Conservation (phyloP, 306 rosid species). For the Cajanus cajan region DNA sequence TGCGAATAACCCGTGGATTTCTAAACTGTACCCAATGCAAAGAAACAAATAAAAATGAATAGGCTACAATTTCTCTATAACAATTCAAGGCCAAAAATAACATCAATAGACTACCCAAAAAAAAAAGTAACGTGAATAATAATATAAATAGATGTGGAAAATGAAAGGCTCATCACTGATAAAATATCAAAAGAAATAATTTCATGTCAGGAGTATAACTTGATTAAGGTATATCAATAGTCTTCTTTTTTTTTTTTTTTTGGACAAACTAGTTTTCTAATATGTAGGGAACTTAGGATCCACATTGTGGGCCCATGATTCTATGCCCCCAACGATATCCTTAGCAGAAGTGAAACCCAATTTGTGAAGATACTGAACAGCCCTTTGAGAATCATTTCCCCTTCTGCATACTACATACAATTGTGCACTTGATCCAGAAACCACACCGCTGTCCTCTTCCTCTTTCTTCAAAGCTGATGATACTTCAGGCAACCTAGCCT, state of each 20-base stretch:
- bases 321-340: conserved; percentile 84
- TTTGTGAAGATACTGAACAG: conserved; percentile 75
- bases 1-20: neutral
- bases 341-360: conserved; percentile 72
- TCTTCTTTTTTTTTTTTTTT: too few species aligned
- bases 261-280: neutral
- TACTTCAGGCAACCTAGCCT: conserved; percentile 59
- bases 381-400: conserved; percentile 97
- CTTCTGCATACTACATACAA: conserved; percentile 80
- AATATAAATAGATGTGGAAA: neutral
- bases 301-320: conserved; percentile 77
- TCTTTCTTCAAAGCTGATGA: conserved; percentile 45
- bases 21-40: neutral
- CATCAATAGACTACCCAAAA: neutral
- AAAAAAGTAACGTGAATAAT: neutral
- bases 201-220: neutral
- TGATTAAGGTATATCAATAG: neutral
- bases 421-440: conserved; percentile 29
- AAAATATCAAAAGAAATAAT: neutral
- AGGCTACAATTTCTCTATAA: neutral
- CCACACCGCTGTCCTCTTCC: conserved; percentile 23
- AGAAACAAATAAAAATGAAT: neutral
- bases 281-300: conserved; percentile 68
- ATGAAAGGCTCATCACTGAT: neutral
- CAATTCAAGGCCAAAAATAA: neutral